Conservation (phyloP, 352 stramenopile species). For the Plasmopara viticola region DNA sequence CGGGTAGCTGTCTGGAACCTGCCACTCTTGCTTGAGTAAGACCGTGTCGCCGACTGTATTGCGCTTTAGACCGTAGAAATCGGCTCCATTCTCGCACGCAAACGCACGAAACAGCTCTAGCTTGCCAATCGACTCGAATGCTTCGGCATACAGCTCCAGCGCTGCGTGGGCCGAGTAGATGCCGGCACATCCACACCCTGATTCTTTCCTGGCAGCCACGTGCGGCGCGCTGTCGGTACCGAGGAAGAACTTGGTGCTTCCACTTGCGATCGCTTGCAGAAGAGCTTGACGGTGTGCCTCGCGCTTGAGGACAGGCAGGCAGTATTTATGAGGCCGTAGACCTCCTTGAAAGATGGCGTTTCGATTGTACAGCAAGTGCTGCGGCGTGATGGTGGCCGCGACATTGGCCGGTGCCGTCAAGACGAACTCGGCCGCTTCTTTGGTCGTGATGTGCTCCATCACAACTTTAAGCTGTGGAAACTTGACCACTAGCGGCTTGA, state of each 20-base stretch:
- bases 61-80: slow-evolving; percentile 95
- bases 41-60: slow-evolving; percentile 82
- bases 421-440: slow-evolving; percentile 95
- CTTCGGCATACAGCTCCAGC: slow-evolving; percentile 96
- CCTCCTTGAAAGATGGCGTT: slow-evolving; percentile 93
- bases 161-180: slow-evolving; percentile 96
- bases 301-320: slow-evolving; percentile 98
- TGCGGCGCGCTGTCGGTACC: slow-evolving; percentile 98
- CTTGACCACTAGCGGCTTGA: slow-evolving; percentile 90
- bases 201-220: slow-evolving; percentile 89
- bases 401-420: slow-evolving; percentile 83
- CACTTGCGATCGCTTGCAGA: slow-evolving; percentile 85
- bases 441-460: slow-evolving; percentile 99
- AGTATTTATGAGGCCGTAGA: slow-evolving; percentile 99
- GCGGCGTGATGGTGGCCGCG: slow-evolving; percentile 97
- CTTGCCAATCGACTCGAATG: slow-evolving; percentile 91
- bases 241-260: slow-evolving; percentile 96
- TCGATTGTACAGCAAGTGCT: slow-evolving; percentile 99
- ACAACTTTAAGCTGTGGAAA: slow-evolving; percentile 96
- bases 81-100: slow-evolving; percentile 89
- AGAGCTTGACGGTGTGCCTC: slow-evolving; percentile 90
- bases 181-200: slow-evolving; percentile 89
- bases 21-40: slow-evolving; percentile 87
- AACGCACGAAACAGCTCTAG: slow-evolving; percentile 95
- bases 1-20: slow-evolving; percentile 84